Conservation (phyloP, 306 rosid species). For the Nissolia schottii region DNA sequence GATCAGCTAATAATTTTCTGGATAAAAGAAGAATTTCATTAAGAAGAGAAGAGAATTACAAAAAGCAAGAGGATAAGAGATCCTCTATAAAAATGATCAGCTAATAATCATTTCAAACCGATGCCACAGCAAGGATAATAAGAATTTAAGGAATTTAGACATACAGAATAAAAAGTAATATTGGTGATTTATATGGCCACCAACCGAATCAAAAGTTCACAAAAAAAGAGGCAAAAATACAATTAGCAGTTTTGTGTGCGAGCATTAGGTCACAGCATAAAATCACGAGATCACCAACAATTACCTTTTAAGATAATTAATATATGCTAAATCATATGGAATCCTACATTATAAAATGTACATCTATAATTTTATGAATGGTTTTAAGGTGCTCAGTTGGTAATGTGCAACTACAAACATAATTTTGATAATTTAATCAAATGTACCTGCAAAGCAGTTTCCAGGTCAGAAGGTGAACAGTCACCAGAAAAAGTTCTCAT, state of each 20-base stretch:
- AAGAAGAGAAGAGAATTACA: too few relatives aligned
- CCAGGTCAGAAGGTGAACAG: conserved; percentile 95
- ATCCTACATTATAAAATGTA: conserved; percentile 4
- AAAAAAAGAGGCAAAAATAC: background rate
- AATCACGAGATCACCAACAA: background rate
- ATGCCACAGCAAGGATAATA: background rate
- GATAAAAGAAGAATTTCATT: too few relatives aligned
- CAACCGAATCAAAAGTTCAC: background rate
- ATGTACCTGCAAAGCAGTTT: conserved; percentile 95
- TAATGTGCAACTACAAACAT: background rate
- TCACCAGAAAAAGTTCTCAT: conserved; percentile 93
- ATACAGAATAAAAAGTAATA: background rate
- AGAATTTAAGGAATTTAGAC: background rate
- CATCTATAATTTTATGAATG: background rate
- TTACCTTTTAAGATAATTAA: background rate
- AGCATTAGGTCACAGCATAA: background rate
- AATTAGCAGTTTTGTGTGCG: background rate
- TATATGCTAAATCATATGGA: too few relatives aligned
- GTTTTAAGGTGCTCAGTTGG: background rate
- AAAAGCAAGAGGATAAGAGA: too few relatives aligned
- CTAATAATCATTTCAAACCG: background rate
- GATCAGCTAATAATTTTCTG: too few relatives aligned
- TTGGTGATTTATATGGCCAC: background rate
- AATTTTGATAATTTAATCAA: conserved; percentile 18
- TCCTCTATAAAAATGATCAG: too few relatives aligned